A percentile compares a stretch with the other conserved stretches of the same genome.
These are phyloP conservation scores for Lactifluus pinguis DNA, from an alignment of 768 basidiomycete genomes.

Conservation along the genomic window DNA sequence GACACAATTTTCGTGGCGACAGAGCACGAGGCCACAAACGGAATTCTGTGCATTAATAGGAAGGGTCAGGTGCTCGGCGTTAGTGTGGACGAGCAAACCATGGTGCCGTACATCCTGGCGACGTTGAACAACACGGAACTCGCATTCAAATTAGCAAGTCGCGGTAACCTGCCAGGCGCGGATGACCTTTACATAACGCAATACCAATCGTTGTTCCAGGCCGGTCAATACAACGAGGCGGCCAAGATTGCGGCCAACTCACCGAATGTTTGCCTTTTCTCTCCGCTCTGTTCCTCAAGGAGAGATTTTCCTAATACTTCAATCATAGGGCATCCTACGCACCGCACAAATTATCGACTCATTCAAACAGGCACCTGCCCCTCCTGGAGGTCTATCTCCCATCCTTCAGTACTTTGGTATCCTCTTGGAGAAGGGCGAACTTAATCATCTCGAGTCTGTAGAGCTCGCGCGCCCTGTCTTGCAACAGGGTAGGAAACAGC, in stretches of 20 bases:
- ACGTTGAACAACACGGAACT: slow-evolving; percentile 96
- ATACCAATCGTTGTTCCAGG: slow-evolving; percentile 84
- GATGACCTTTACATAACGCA: slow-evolving; percentile 95
- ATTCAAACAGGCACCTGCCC: slow-evolving; percentile 92
- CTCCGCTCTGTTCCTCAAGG: neutral
- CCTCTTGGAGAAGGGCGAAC: slow-evolving; percentile 94
- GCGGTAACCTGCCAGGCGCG: slow-evolving; percentile 93
- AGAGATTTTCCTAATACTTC: slow-evolving; percentile 2
- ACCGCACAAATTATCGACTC: slow-evolving; percentile 94
- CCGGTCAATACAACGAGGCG: slow-evolving; percentile 85
- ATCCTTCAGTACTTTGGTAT: slow-evolving; percentile 99
- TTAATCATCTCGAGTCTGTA: slow-evolving; percentile 92
- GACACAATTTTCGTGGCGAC: slow-evolving; percentile 99
- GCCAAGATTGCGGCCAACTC: slow-evolving; percentile 98
- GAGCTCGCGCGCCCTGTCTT: slow-evolving; percentile 95
- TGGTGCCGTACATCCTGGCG: slow-evolving; percentile 89
- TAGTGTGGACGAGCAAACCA: slow-evolving; percentile 90
- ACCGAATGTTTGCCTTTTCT: slow-evolving; percentile 53
- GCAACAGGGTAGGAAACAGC: slow-evolving; percentile 91
- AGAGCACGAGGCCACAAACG: slow-evolving; percentile 86
- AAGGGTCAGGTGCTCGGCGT: slow-evolving; percentile 98
- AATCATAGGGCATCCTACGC: slow-evolving; percentile 75
- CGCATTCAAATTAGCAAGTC: slow-evolving; percentile 94
- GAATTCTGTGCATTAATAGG: slow-evolving; percentile 99
- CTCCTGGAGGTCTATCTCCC: slow-evolving; percentile 84